Percentiles rank a stretch among this genome's conserved stretches.
Conservation (phyloP, 1,139 yeast species). For the Sugiyamaella xylanicola region DNA sequence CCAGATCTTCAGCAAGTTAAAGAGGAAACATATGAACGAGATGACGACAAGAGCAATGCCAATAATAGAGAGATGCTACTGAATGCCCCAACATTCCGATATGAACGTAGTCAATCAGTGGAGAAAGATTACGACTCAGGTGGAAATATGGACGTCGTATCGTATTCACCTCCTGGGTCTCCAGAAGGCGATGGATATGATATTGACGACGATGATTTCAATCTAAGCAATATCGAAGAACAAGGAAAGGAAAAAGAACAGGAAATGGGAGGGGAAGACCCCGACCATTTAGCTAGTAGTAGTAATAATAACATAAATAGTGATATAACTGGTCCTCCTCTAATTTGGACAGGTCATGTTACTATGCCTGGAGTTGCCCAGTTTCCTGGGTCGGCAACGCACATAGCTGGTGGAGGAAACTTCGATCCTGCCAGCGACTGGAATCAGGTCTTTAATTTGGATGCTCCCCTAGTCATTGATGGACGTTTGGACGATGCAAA, state of each 20-base stretch:
- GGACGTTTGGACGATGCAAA: slow-evolving; percentile 60
- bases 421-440: slow-evolving; percentile 33
- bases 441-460: slow-evolving; percentile 41
- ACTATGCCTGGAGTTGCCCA: slow-evolving; percentile 58
- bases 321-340: slow-evolving; percentile 15
- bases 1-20: background rate
- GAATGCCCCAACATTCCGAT: background rate
- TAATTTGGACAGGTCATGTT: slow-evolving; percentile 59
- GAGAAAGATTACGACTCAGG: slow-evolving; percentile 19
- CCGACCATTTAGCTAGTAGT: slow-evolving; percentile 5
- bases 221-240: slow-evolving; percentile 43
- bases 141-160: slow-evolving; percentile 27
- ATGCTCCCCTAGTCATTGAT: slow-evolving; percentile 52
- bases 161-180: slow-evolving; percentile 33
- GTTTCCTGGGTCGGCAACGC: slow-evolving; percentile 51
- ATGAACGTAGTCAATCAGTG: slow-evolving; percentile 14
- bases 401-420: slow-evolving; percentile 46
- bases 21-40: background rate
- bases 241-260: slow-evolving; percentile 27
- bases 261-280: slow-evolving; percentile 30
- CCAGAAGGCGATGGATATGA: slow-evolving; percentile 24
- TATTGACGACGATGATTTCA: slow-evolving; percentile 37
- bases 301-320: slow-evolving; percentile 7
- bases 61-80: background rate
- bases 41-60: background rate